A percentile compares a stretch with the other conserved stretches of the same genome.
phyloP scores from a whole-genome alignment of 2,329 filamentous ascomycete species.

The Sporothrix euskadiensis region DNA sequence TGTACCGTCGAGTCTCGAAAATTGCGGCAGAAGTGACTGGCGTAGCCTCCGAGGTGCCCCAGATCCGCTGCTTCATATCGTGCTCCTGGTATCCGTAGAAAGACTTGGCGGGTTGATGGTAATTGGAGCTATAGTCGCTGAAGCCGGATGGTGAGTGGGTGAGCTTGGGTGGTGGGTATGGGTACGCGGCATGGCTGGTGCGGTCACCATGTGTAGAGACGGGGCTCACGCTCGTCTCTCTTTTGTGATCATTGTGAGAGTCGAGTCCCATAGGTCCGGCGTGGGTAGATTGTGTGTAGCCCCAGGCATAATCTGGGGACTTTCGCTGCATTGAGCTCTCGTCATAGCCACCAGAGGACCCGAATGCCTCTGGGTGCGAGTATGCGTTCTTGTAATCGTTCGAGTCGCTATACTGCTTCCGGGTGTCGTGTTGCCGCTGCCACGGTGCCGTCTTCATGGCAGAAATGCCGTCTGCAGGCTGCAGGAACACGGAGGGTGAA shows the following conservation, averaged over 20 bases:
- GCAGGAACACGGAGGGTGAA: background rate
- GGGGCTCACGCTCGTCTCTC: background rate
- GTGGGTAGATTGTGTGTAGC: background rate
- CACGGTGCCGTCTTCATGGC: background rate
- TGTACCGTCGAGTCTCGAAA: background rate
- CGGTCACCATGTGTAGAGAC: background rate
- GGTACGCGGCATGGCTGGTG: background rate
- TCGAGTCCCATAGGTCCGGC: background rate
- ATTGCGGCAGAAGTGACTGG: background rate
- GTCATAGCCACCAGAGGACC: background rate
- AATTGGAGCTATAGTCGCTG: background rate
- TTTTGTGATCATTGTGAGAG: background rate
- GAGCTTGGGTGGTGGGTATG: background rate
- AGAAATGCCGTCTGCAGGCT: background rate
- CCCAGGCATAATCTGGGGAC: background rate
- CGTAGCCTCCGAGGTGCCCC: background rate
- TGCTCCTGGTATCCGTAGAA: background rate
- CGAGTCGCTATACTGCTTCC: background rate
- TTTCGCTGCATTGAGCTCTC: background rate
- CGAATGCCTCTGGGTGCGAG: background rate
- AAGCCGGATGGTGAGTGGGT: background rate
- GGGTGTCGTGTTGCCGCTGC: background rate
- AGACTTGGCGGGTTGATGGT: background rate
- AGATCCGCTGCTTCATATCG: background rate
- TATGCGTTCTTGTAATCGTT: background rate